Conservation (phyloP, 2,329 filamentous ascomycete species). For the Stemphylium lycopersici region DNA sequence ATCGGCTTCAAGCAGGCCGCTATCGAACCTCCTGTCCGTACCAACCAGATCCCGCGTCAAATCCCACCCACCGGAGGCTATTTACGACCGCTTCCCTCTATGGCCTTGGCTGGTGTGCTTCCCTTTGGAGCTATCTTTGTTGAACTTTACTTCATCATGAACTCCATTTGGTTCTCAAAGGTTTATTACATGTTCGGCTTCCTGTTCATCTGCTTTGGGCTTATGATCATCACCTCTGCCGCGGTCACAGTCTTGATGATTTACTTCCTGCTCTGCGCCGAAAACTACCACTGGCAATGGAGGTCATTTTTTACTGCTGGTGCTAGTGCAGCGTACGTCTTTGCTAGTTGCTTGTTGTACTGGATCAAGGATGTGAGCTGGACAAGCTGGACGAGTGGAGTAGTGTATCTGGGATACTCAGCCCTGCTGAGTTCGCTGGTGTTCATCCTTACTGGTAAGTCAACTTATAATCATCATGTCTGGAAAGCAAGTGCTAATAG, state of each 20-base stretch:
- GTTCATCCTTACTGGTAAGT: conserved; percentile 89
- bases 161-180: conserved; percentile 96
- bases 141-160: conserved; percentile 99
- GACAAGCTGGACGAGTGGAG: conserved; percentile 80
- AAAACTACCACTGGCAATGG: conserved; percentile 99
- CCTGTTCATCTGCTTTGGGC: conserved; percentile 93
- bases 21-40: conserved; percentile 82
- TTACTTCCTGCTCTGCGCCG: conserved; percentile 93
- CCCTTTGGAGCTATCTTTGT: conserved; percentile 98
- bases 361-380: conserved; percentile 88
- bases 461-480: neutral
- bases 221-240: conserved; percentile 95
- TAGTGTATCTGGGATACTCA: conserved; percentile 94
- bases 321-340: conserved; percentile 89
- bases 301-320: conserved; percentile 90
- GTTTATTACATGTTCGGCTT: conserved; percentile 99
- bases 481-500: conserved; percentile 13
- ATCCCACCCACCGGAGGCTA: conserved; percentile 86
- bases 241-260: conserved; percentile 92
- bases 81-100: conserved; percentile 83
- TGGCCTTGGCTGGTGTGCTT: conserved; percentile 88
- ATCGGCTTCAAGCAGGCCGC: conserved; percentile 77
- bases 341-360: conserved; percentile 88
- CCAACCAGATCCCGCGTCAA: conserved; percentile 97
- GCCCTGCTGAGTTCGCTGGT: conserved; percentile 87